phyloP scores from a whole-genome alignment of 306 rosid species.

The Vigna hirtella region DNA sequence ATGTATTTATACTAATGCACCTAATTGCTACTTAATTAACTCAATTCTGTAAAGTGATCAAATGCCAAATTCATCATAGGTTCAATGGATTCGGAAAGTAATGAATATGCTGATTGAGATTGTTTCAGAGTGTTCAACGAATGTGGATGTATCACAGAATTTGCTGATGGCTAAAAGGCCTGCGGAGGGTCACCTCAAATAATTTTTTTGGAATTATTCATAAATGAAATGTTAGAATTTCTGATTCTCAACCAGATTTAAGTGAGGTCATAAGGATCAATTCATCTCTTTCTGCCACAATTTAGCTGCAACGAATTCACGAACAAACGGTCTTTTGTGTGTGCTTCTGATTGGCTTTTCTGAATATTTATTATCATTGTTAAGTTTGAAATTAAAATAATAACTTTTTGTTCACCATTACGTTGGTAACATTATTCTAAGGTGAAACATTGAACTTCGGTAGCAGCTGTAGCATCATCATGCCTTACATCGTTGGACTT shows the following conservation, averaged over 20 bases:
- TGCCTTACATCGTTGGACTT: constrained; percentile 18
- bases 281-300: neutral
- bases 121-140: constrained; percentile 45
- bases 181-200: constrained; percentile 30
- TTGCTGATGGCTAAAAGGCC: constrained; percentile 43
- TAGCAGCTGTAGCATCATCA: constrained; percentile 31
- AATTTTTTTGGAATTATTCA: constrained; percentile 32
- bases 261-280: constrained; percentile 23
- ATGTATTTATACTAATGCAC: constrained; percentile 36
- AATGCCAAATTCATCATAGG: constrained; percentile 17
- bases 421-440: constrained; percentile 25
- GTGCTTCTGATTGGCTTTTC: neutral
- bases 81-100: constrained; percentile 46
- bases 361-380: neutral
- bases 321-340: neutral
- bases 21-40: neutral
- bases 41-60: neutral
- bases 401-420: neutral
- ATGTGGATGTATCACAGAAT: constrained; percentile 37
- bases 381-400: neutral
- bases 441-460: constrained; percentile 41
- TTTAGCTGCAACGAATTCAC: neutral
- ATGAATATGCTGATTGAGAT: constrained; percentile 40
- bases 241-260: constrained; percentile 30
- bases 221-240: neutral